Evolutionary conservation across 345 rosid genomes (phyloP).

Genomic region (Balakata baccata): DNA sequence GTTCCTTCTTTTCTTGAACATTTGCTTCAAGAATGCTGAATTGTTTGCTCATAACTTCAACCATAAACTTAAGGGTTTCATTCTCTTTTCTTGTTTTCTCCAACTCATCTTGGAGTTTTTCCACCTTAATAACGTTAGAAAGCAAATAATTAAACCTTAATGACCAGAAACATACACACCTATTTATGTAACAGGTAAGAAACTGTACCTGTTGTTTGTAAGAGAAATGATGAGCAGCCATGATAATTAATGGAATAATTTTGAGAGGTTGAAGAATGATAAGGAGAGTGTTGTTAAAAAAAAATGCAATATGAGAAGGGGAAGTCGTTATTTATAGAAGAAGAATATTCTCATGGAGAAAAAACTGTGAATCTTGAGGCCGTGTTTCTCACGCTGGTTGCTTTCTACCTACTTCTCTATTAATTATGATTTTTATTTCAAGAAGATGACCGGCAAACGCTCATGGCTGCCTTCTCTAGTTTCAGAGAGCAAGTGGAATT

Average conservation of each 20-base stretch:
- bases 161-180: neutral
- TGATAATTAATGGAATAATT: neutral
- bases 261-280: too few relatives aligned
- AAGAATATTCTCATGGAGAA: neutral
- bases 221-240: constrained; percentile 10
- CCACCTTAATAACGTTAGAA: constrained; percentile 17
- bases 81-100: constrained; percentile 38
- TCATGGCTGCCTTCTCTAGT: too few relatives aligned
- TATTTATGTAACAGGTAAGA: neutral
- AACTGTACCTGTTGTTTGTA: constrained; percentile 8
- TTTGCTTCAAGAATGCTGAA: constrained; percentile 30
- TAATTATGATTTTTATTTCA: neutral
- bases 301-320: neutral
- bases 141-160: neutral
- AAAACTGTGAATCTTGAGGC: neutral
- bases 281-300: neutral
- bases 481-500: too few relatives aligned
- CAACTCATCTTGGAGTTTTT: constrained; percentile 30
- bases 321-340: neutral
- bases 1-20: constrained; percentile 17
- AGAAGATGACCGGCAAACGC: neutral
- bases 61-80: constrained; percentile 34
- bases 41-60: constrained; percentile 33
- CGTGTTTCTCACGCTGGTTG: neutral
- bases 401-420: neutral